phyloP scores from a whole-genome alignment of 2,329 filamentous ascomycete genomes.

The Chaetomiaceae sp. region DNA sequence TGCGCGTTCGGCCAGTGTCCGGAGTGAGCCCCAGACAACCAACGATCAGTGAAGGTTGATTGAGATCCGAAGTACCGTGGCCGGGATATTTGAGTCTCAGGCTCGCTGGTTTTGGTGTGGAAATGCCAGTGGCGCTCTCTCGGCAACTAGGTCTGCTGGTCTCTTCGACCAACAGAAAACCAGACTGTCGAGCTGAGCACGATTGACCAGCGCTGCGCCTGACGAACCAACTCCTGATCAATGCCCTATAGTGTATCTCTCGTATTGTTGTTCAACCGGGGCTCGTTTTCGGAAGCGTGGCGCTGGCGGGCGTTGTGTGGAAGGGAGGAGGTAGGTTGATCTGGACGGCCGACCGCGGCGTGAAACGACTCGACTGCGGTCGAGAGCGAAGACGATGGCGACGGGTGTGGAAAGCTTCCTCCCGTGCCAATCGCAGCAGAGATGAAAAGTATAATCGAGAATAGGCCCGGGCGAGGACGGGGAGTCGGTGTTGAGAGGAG shows the following conservation, averaged over 20 bases:
- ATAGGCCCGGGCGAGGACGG: background rate
- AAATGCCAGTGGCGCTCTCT: background rate
- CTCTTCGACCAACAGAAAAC: background rate
- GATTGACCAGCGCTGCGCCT: background rate
- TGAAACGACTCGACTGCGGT: constrained; percentile 3
- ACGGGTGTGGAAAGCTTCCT: background rate
- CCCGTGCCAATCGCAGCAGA: constrained; percentile 12
- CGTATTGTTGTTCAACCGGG: background rate
- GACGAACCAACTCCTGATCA: background rate
- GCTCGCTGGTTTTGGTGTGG: background rate
- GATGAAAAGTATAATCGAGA: background rate
- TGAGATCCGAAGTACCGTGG: background rate
- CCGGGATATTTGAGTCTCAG: background rate
- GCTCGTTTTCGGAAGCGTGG: background rate
- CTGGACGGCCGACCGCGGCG: background rate
- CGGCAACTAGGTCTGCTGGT: background rate
- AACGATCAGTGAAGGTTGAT: background rate
- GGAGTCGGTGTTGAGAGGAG: constrained; percentile 5
- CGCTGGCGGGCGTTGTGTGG: background rate
- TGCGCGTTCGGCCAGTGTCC: background rate
- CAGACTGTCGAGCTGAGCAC: background rate
- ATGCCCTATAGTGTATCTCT: background rate
- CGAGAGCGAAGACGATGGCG: constrained; percentile 1
- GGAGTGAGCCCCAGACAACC: background rate
- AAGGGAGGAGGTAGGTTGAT: background rate